Base-by-base conservation (phyloP, 257 asterid genomes). In the Orobanche coerulescens region DNA sequence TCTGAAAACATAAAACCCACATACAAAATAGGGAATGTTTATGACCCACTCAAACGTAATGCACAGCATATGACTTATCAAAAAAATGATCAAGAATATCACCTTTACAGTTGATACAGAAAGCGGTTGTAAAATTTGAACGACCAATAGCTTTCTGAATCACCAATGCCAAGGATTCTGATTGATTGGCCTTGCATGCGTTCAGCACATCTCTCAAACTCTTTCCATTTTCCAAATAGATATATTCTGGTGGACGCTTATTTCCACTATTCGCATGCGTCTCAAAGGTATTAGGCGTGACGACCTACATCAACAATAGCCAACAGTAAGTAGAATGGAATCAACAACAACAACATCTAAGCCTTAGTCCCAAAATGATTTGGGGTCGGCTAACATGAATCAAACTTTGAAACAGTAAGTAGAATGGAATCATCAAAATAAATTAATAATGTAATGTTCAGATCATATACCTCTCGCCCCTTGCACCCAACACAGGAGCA, bases 231-330 rank as follows among this genome's bases (percentile, higher is more conserved):
- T 82, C 85, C 82, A 91, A 73, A 76, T 71, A 81, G 10, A 86
- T 84, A 62, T 80, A 85, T 34, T 91, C 96, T 16, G 94, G 81
- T 40, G 96, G 95, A 19, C 86, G 85, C 71, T 82, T 91, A 77
- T 82, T 82, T 51, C 77, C 72, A 73, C 98, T 85, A 46, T 69
- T 78, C 0, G 98, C 96, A 63, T 92, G 98, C 61, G 76, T 24
- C 66, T 93, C 98, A 70, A 89, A 93, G 51, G 78, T 79, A 67
- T 76, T 78, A n/a, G 97, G 97, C 9, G 89, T 81, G 66, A 89
- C 73, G 58, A 79, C 84, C 98, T 93, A 66, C 65, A 78, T 37
- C 24, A 26, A 57, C 65, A 58, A 64, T 10, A 76, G 68, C 18
- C 46, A 61, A 54, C 55, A 49, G 70, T 67, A 42, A 78, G 58